These are phyloP conservation scores for Acanthamoeba triangularis DNA, from an alignment of 208 protist species.

Conservation along the genomic window DNA sequence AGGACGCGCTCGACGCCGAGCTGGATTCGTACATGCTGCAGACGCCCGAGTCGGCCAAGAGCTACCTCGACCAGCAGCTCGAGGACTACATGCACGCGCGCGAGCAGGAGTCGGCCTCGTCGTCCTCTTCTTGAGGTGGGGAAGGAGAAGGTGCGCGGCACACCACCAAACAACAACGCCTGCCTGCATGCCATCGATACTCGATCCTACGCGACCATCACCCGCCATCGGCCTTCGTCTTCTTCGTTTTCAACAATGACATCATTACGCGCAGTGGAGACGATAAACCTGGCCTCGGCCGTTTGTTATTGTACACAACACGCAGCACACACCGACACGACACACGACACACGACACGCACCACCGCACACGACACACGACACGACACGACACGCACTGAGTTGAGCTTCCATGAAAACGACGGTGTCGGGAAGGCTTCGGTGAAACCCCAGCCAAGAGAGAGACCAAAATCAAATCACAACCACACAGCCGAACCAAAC, in stretches of 20 bases:
- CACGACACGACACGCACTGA: neutral
- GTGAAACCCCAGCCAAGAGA: neutral
- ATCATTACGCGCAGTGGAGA: no score
- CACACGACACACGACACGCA: neutral
- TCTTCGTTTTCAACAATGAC: no score
- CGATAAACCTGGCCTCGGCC: no score
- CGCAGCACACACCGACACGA: neutral
- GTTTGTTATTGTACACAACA: no score
- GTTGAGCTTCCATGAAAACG: neutral
- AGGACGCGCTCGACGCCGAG: conserved; percentile 9
- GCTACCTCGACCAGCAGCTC: conserved; percentile 43
- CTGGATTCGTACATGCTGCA: conserved; percentile 32
- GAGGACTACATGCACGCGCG: conserved; percentile 30
- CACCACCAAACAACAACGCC: neutral
- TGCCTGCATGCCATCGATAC: no score
- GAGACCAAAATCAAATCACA: neutral
- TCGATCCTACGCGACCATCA: no score
- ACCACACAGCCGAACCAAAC: neutral
- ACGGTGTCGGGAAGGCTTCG: neutral
- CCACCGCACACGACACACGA: neutral
- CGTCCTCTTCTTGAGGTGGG: neutral
- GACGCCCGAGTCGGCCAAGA: neutral
- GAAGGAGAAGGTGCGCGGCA: neutral
- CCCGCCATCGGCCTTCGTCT: no score
- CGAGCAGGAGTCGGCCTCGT: neutral